Base-by-base conservation (phyloP, 306 rosid species). In the Vigna radiata region DNA sequence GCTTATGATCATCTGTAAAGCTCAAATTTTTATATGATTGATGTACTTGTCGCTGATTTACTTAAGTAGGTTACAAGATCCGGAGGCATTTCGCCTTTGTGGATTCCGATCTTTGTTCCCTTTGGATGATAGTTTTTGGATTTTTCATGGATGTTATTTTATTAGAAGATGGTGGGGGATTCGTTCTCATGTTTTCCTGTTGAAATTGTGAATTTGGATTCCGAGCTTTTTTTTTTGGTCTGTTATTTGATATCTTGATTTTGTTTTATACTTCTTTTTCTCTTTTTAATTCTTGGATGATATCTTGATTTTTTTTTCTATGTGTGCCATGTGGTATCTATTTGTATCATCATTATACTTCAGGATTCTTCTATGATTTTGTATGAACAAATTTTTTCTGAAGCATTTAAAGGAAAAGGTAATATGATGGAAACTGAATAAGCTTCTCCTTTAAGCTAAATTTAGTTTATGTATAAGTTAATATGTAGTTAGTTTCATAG, bases 331-430 rank as follows among this genome's bases (percentile, higher is more conserved):
- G 5, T 58, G 55, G 31, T 61, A 19, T 60, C 23, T 43, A 1
- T 47, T 54, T n/a, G 55, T 63, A 10, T 19, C 71, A 9, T 65
- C 70, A 5, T 18, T 48, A 53, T 47, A 68, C 19, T 69, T 47
- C 75, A 6, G 37, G 62, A 47, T 43, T 52, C 25, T 36, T 36
- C 60, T 17, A 48, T 36, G 58, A 43, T 11, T 3, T 43, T 9
- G 46, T 9, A 8, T 41, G 13, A 39, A 39, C 44, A 41, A 41
- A 9, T 7, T 41, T 41, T 1, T 41, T 8, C 47, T 8, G 8
- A 8, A 41, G 13, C 3, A 41, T 41, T 41, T 41, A 2, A 2
- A 41, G 47, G 13, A 41, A 10, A 41, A 41, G 44, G 8, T 1
- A 41, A 41, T 41, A 9, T 8, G 12, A 9, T 1, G 44, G 13